Base-by-base conservation (phyloP, 768 basidiomycete genomes). In the Phanerodontia chrysosporium region DNA sequence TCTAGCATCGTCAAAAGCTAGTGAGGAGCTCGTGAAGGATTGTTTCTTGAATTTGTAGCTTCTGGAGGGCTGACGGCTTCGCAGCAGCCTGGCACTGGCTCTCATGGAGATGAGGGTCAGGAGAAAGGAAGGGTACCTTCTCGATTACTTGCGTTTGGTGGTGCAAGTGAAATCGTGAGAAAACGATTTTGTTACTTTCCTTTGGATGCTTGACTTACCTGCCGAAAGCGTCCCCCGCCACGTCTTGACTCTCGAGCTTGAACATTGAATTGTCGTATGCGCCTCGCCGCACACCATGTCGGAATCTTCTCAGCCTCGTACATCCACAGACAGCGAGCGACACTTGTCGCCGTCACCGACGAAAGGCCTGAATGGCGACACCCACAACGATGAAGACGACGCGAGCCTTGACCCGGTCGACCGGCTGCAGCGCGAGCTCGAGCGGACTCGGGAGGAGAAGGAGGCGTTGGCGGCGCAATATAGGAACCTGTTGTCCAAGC, bases 401-500 rank as follows among this genome's bases (percentile, higher is more conserved):
- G 75, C 75, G 27, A 66, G 67, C 36, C 68, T 76, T 45, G 84
- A 87, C 67, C 80, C 83, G 2, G 65, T 85, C 30, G 73, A 79
- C 52, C 77, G 79, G 60, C 78, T 97, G 5, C 85, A 91, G 71
- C 76, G 79, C 52, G 92, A 95, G 70, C 82, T 98, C 30, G 83
- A 84, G 48, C 78, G 80, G 51, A 86, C 90, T 24, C 78, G 81
- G 58, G 85, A 89, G 65, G 96, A 98, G 77, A 95, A 92, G 75
- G 94, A 98, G 53, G 76, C 81, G n/a, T 78, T 95, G 29, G 89
- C 87, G 5, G 73, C 84, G 14, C 93, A 98, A 70, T 95, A 98
- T 73, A 84, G 84, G 59, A 89, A 83, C 63, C 79, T 99, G 36
- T 80, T 99, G 18, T 84, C 86, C 39, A 98, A 93, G 74, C 77